Base-by-base conservation (phyloP, 1,284 basidiomycete genomes). In the Moesziomyces antarcticus region DNA sequence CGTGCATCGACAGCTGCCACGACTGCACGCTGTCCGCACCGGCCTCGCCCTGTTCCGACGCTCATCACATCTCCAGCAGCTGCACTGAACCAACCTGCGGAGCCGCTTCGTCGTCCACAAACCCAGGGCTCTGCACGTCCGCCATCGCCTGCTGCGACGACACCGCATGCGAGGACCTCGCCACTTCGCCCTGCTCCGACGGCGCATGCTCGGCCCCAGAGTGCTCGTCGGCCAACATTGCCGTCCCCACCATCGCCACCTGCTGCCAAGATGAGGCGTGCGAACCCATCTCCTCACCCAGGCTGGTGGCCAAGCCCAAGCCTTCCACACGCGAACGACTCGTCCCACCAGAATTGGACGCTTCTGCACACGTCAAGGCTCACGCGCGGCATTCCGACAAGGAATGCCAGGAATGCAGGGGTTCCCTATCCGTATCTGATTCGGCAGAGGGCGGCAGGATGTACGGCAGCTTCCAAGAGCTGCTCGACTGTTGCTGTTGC, bases 401-500 rank as follows among this genome's bases (percentile, higher is more conserved):
- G 10, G 63, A 73, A 40, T 73, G 66, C 21, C 54, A 40, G 5
- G 62, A 69, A 18, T 73, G 66, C 49, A 25, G 63, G 11, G 70
- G 70, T 7, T 67, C 71, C 18, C 51, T 56, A 22, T 41, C 27
- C 1, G 54, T 50, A 5, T 44, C 51, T 13, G 49, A 49, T 5
- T 59, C 56, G 20, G 47, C 57, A 18, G 58, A 56, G 18, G 51
- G 50, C 16, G 72, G 67, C 5, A 60, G 54, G 18, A 25, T 70
- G 21, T 74, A 70, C 41, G 60, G 67, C 60, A 74, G 72, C 54
- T 74, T 74, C 20, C 72, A 74, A 20, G 72, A 74, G 51, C 63
- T 74, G 3, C 53, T 74, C 30, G 72, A 74, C 27, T 74, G 67
- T 44, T 74, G 72, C 41, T 74, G 72, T 50, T 74, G 72, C 42